Evolutionary conservation across 1,139 yeast genomes (phyloP), one percentile per base, ranked within the genome.

Genomic region (Saccharomycopsis phalli): DNA sequence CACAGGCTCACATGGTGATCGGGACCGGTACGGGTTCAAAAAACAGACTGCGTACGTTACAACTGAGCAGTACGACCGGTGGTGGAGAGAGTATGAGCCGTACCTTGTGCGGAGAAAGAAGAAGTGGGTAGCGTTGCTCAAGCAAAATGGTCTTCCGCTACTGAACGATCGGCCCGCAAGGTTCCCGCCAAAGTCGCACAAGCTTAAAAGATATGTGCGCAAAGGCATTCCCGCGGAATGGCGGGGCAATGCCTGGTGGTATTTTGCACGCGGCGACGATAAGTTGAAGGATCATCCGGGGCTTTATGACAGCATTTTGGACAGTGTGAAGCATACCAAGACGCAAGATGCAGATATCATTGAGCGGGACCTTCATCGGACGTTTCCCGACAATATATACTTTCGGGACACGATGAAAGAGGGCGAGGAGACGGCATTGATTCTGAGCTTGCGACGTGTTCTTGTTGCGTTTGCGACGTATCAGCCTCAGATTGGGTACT

Each of bases 211-310:
- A 47, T 77, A 84, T 55, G 74, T 91, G 11, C 70, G 97, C 44
- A 81, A 83, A 56, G 98, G 98, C 5, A 80, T 91, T 7, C 97
- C 98, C 0, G 88, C 95, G 0, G 95, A 86, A 56, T 88, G 96
- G 95, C 66, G 98, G 51, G 98, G 97, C 0, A 76, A 75, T 50
- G 96, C 96, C 1, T 91, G 98, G 98, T 91, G 91, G 66, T 81
- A 76, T 63, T 88, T 84, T 58, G 94, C 94, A n/a, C 78, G 80
- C n/a, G 97, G 96, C 2, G 70, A 76, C 47, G 95, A 86, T 44
- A 72, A 70, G 49, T 59, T 84, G 44, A 76, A 74, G 50, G 74
- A 74, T 34, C 75, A 84, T 54, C 65, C 65, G 10, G 95, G 94
- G 1, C 69, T 83, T 1, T 91, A 87, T 58, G 82, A 77, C 36